These are phyloP conservation scores for Yamadazyma akitaensis DNA, from an alignment of 805 yeast genomes.

Conservation along the genomic window DNA sequence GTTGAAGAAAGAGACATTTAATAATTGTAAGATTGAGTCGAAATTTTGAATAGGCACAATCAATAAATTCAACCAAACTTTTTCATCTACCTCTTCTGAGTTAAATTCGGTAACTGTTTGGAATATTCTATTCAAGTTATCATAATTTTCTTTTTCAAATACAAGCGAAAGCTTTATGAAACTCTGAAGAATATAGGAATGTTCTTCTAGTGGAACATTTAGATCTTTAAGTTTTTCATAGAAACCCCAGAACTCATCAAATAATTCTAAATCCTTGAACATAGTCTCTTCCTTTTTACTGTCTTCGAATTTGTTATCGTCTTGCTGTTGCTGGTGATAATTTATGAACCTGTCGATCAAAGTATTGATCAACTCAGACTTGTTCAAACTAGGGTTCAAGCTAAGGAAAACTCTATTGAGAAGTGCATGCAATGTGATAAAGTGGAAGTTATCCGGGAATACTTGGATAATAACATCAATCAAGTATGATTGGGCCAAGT, in stretches of 20 bases:
- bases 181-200: conserved; percentile 61
- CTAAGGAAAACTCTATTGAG: conserved; percentile 58
- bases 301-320: conserved; percentile 12
- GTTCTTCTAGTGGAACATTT: conserved; percentile 64
- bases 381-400: conserved; percentile 67
- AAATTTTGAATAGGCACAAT: conserved; percentile 48
- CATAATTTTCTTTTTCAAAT: conserved; percentile 61
- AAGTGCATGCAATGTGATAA: conserved; percentile 65
- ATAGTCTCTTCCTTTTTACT: conserved; percentile 7
- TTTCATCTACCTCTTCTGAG: conserved; percentile 23
- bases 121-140: conserved; percentile 60
- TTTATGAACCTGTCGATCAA: conserved; percentile 69
- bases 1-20: conserved; percentile 48
- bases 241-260: conserved; percentile 65
- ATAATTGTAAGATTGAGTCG: conserved; percentile 35
- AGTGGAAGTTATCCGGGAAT: conserved; percentile 90
- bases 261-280: conserved; percentile 30
- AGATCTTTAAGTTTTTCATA: conserved; percentile 51
- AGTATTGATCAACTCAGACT: conserved; percentile 62
- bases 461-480: conserved; percentile 90
- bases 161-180: conserved; percentile 60
- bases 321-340: conserved; percentile 29
- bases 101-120: conserved; percentile 46
- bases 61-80: conserved; percentile 45
- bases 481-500: conserved; percentile 86